These are phyloP conservation scores for Magnaporthiopsis incrustans DNA, from an alignment of 2,329 filamentous ascomycete genomes.

Conservation along the genomic window DNA sequence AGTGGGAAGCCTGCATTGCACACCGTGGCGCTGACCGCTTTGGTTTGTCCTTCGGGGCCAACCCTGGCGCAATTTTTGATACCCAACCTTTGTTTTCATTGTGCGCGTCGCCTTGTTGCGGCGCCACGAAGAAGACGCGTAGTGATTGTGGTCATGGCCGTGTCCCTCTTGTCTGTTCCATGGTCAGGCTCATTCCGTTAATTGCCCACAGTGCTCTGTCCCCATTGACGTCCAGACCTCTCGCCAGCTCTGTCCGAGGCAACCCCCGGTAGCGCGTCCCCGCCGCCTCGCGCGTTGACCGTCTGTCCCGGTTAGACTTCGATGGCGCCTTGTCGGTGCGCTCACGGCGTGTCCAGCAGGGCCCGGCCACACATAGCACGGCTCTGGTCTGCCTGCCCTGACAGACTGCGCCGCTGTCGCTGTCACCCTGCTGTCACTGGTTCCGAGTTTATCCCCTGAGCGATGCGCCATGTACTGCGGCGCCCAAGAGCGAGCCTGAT, in stretches of 20 bases:
- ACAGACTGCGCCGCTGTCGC: neutral
- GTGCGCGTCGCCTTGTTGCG: constrained; percentile 26
- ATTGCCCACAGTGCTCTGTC: no score
- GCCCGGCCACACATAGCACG: neutral
- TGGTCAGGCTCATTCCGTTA: no score
- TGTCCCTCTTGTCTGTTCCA: no score
- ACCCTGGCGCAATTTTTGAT: constrained; percentile 43
- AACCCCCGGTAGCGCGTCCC: no score
- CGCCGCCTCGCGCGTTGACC: no score
- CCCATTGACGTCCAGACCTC: no score
- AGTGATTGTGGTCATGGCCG: no score
- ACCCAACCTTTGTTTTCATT: constrained; percentile 32
- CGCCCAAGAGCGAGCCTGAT: neutral
- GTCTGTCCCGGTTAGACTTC: neutral
- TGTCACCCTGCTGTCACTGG: neutral
- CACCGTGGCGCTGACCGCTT: constrained; percentile 38
- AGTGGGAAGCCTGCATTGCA: constrained; percentile 43
- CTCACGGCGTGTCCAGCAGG: neutral
- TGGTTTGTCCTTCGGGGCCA: constrained; percentile 45
- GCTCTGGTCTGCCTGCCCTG: neutral
- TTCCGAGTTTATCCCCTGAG: neutral
- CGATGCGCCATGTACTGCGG: neutral
- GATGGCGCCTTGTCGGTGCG: neutral
- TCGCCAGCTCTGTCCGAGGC: no score
- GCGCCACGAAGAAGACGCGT: constrained; percentile 33